These are phyloP conservation scores for Lactuca saligna DNA, from an alignment of 129 eudicot genomes.

Conservation along the genomic window DNA sequence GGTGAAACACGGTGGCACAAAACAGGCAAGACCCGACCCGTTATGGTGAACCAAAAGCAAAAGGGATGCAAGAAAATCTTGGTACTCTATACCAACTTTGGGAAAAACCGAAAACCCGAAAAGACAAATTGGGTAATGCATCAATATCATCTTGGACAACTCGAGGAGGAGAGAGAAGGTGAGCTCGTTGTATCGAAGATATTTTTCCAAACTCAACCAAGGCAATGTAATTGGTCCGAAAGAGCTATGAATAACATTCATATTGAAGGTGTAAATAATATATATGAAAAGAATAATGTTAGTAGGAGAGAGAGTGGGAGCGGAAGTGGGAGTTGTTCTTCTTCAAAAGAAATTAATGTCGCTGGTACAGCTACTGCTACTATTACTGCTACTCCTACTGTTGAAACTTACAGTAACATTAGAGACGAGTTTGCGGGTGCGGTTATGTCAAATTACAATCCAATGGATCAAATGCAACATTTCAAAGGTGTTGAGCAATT, in stretches of 20 bases:
- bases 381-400: conserved; percentile 26
- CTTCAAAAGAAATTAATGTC: conserved; percentile 46
- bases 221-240: conserved; percentile 78
- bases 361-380: not conserved
- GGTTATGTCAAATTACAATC: conserved; percentile 47
- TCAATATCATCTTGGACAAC: conserved; percentile 87
- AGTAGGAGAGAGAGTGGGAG: conserved; percentile 44
- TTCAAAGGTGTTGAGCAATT: conserved; percentile 57
- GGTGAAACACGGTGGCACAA: conserved; percentile 98
- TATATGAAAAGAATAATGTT: conserved; percentile 23
- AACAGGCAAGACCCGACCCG: conserved; percentile 91
- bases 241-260: conserved; percentile 24
- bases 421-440: conserved; percentile 38
- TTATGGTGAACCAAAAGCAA: conserved; percentile 73
- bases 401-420: conserved; percentile 13
- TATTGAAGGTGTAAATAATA: conserved; percentile 19
- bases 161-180: conserved; percentile 91
- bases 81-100: conserved; percentile 86
- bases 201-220: conserved; percentile 90
- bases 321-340: conserved; percentile 66
- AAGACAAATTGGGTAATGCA: conserved; percentile 99
- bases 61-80: conserved; percentile 95
- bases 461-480: conserved; percentile 63
- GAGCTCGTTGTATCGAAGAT: conserved; percentile 95
- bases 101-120: conserved; percentile 86